Conservation (phyloP, 2,329 filamentous ascomycete genomes). For the Apiospora koreana region DNA sequence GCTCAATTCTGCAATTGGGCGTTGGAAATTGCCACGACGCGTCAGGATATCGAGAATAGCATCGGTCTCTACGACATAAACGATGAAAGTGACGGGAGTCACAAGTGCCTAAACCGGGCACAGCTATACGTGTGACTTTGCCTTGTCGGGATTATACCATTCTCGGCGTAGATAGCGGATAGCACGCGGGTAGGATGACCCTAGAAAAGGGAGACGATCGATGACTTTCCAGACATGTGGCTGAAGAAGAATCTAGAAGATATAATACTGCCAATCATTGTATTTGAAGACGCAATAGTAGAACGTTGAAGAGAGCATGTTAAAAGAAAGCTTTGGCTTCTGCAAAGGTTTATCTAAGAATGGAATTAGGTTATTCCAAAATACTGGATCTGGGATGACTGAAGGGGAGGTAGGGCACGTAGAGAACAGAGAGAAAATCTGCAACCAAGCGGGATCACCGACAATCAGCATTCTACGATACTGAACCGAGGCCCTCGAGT, state of each 20-base stretch:
- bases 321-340: too few relatives aligned
- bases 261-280: too few relatives aligned
- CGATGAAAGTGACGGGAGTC: conserved; percentile 21
- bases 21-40: not conserved
- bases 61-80: not conserved
- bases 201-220: conserved; percentile 21
- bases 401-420: too few relatives aligned
- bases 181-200: conserved; percentile 25
- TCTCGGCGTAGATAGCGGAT: conserved; percentile 26
- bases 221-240: conserved; percentile 24
- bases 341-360: too few relatives aligned
- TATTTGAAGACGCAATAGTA: too few relatives aligned
- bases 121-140: conserved; percentile 15
- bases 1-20: not conserved
- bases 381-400: too few relatives aligned
- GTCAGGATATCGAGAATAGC: not conserved
- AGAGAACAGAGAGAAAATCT: too few relatives aligned
- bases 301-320: too few relatives aligned
- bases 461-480: too few relatives aligned
- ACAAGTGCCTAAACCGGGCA: conserved; percentile 29
- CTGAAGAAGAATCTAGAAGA: conserved; percentile 25
- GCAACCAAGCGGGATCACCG: too few relatives aligned
- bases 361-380: too few relatives aligned
- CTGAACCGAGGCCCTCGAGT: too few relatives aligned
- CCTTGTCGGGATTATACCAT: conserved; percentile 24